Percentiles rank a stretch among this genome's conserved stretches.
phyloP scores from a whole-genome alignment of 2,329 filamentous ascomycete species.

The Venturiaceae sp. region DNA sequence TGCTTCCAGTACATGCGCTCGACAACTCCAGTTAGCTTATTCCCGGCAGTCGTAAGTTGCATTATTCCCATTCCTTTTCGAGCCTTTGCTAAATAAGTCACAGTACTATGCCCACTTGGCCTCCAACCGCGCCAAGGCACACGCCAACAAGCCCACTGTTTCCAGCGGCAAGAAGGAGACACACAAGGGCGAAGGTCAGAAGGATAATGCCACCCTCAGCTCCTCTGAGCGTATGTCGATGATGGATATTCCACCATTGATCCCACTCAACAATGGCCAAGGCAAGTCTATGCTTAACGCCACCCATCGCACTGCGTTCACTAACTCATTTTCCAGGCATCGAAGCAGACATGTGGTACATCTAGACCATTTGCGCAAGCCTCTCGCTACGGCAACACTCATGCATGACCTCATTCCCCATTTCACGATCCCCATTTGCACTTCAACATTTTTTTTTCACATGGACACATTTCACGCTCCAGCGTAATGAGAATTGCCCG shows the following conservation, averaged over 20 bases:
- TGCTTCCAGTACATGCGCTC: conserved; percentile 90
- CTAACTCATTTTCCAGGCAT: too few species aligned
- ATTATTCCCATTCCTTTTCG: too few species aligned
- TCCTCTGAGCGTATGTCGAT: conserved; percentile 16
- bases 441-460: not conserved
- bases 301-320: too few species aligned
- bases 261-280: conserved; percentile 28
- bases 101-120: conserved; percentile 94
- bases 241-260: conserved; percentile 26
- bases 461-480: not conserved
- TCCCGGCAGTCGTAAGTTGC: conserved; percentile 82
- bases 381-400: too few species aligned
- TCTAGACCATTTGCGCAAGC: too few species aligned
- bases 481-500: not conserved
- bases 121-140: conserved; percentile 66
- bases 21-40: conserved; percentile 82
- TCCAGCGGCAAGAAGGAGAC: conserved; percentile 11
- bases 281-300: too few species aligned
- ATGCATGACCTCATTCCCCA: too few species aligned
- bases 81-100: too few species aligned
- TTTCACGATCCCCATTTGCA: not conserved
- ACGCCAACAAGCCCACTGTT: conserved; percentile 44
- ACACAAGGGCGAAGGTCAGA: not conserved
- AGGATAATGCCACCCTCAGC: conserved; percentile 16
- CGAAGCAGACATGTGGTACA: conserved; percentile 39